Base-by-base conservation (phyloP, 225 moss, liverwort and hornwort species). In the Pseudisothecium myosuroides region DNA sequence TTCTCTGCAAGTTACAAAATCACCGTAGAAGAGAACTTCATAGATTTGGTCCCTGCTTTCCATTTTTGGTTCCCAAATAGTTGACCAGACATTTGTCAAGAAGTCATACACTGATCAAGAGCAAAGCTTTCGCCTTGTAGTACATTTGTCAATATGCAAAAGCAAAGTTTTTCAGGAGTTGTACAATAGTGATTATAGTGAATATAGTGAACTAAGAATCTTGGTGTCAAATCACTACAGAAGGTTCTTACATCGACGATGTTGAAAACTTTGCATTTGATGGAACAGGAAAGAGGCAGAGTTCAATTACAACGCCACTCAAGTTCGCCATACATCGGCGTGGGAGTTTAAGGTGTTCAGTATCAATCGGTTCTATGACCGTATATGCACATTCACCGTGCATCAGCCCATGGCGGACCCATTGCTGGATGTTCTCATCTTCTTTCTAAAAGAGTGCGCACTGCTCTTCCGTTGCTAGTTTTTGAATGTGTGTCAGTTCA, bases 381-480 rank as follows among this genome's bases (percentile, higher is more conserved):
- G 95, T 85, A 95, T 98, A 34, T 95, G 96, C 83, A 91, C 92
- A 82, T 97, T 96, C 83, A 93, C 94, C 22, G 82, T 90, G 80
- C 94, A 97, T 85, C 98, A 95, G 88, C 95, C 95, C 60, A 92
- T 88, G 88, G 97, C 97, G 5, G 97, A 98, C 88, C 98, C 98
- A 24, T 89, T 98, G 43, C 91, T 98, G 92, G 98, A 96, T 74
- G 93, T 98, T 80, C 93, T 98, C 55, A 83, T 97, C 41, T 96
- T 92, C 90, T 91, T 95, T n/a, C 56, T 98, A 29, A 96, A 97
- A 91, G 93, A 94, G 98, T 98, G 88, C 77, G 88, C 58, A 34
- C 66, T 55, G 8, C 56, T 34, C 81, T 54, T 85, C 76, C 19
- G 1, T 50, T 64, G 5, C 39, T 59, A 64, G 31, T 50, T 39